Percentiles rank a stretch among this genome's conserved stretches.
These are phyloP conservation scores for Aegilops bicornis DNA, from an alignment of 176 grass and related monocot species.

Conservation along the genomic window DNA sequence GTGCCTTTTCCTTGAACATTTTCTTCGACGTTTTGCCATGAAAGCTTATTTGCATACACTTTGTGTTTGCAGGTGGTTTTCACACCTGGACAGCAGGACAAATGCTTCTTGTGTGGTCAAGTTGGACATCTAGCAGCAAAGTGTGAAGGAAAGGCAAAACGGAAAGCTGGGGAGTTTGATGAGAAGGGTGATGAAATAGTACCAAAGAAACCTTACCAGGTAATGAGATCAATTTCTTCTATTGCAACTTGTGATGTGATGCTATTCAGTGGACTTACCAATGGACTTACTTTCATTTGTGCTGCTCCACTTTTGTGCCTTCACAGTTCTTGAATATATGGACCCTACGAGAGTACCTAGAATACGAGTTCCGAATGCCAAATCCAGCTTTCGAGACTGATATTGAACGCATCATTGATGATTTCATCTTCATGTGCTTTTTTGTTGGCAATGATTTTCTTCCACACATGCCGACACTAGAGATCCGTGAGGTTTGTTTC, in stretches of 20 bases:
- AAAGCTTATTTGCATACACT: slow-evolving; percentile 17
- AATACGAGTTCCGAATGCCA: slow-evolving; percentile 92
- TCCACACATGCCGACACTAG: slow-evolving; percentile 96
- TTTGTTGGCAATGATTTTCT: slow-evolving; percentile 99
- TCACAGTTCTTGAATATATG: slow-evolving; percentile 96
- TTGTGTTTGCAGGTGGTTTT: slow-evolving; percentile 77
- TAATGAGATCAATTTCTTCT: slow-evolving; percentile 27
- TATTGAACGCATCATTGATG: slow-evolving; percentile 93
- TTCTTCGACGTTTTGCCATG: slow-evolving; percentile 16
- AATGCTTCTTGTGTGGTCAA: slow-evolving; percentile 97
- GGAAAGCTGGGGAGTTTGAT: slow-evolving; percentile 94
- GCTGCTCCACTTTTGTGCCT: background rate
- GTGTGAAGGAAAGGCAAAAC: slow-evolving; percentile 90
- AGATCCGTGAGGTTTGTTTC: slow-evolving; percentile 92
- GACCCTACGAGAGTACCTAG: slow-evolving; percentile 94
- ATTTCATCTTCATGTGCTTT: slow-evolving; percentile 99
- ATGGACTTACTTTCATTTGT: background rate
- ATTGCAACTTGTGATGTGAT: background rate
- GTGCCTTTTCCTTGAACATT: background rate
- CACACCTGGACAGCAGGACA: slow-evolving; percentile 95
- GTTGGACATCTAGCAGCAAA: slow-evolving; percentile 95
- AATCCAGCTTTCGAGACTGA: slow-evolving; percentile 86
- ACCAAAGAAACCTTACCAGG: slow-evolving; percentile 96
- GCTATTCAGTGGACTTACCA: background rate
- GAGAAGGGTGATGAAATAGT: slow-evolving; percentile 73